Conservation (phyloP, 768 basidiomycete genomes). For the Auriscalpium microsporum region DNA sequence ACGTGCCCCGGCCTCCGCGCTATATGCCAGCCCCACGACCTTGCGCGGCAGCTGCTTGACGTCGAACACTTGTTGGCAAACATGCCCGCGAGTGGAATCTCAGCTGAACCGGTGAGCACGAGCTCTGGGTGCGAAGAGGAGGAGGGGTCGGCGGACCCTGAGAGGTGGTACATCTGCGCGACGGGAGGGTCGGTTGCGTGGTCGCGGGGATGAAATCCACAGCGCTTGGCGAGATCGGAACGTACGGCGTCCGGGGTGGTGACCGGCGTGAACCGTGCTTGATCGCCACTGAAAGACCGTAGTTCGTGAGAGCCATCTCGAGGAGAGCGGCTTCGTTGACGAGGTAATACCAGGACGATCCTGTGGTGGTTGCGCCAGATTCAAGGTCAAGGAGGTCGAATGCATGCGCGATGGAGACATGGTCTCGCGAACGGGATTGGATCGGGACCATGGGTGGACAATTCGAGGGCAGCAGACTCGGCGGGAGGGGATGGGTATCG, state of each 20-base stretch:
- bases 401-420: conserved; percentile 57
- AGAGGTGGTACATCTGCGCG: conserved; percentile 73
- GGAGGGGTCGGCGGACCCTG: conserved; percentile 23
- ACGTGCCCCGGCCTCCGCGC: conserved; percentile 93
- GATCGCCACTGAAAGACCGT: conserved; percentile 73
- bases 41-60: conserved; percentile 59
- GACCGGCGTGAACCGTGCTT: conserved; percentile 72
- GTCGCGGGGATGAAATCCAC: conserved; percentile 93
- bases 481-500: conserved; percentile 72
- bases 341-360: conserved; percentile 91
- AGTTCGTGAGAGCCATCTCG: conserved; percentile 81
- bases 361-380: conserved; percentile 69
- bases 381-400: conserved; percentile 73
- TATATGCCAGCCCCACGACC: conserved; percentile 87
- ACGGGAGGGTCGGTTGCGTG: conserved; percentile 44
- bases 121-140: conserved; percentile 41
- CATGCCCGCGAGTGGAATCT: conserved; percentile 88
- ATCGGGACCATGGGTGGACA: conserved; percentile 64
- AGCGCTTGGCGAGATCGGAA: conserved; percentile 75
- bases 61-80: conserved; percentile 68
- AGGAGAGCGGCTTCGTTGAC: conserved; percentile 77
- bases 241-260: conserved; percentile 88
- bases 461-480: conserved; percentile 56
- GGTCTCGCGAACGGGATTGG: conserved; percentile 58
- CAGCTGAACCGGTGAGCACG: conserved; percentile 88